Evolutionary conservation across 164 flowering plant species (phyloP), one percentile per base, ranked within the genome.

Genomic region (Vitis rotundifolia): DNA sequence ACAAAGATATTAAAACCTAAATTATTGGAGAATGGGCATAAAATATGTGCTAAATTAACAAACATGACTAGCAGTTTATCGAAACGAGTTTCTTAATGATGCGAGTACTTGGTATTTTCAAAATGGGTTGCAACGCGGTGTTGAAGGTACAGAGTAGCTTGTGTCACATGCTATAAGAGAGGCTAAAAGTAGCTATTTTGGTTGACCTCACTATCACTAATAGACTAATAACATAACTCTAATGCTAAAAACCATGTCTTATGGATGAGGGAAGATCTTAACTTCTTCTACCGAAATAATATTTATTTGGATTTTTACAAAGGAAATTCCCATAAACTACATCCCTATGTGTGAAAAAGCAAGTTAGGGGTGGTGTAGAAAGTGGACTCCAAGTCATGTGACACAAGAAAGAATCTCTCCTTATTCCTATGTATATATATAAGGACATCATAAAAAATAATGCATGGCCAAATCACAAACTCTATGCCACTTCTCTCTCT

Each of bases 341-440:
- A 22, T 52, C 11, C 26, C 60, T 68, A 63, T 14, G 78, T 82
- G 81, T 78, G 85, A 22, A 74, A 78, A 82, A 77, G 85, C 74
- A 75, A 50, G 77, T 61, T 70, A 73, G 68, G 68, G 73, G 74
- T 15, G 65, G 71, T 76, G 82, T 78, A 71, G 64, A 82, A 83
- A 81, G 81, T 78, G 81, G 81, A 81, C 75, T 79, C 70, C 73
- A 67, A 68, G 68, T 76, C 82, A 78, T 75, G 75, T 78, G 72
- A 67, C 76, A 72, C 74, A 73, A 74, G 11, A 79, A 68, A 78
- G 74, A 60, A 70, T 73, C 76, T 70, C 70, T 54, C 49, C 62
- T 55, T 72, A 48, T 76, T 59, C 44, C 67, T 66, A 78, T 66
- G 72, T 22, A 22, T 81, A 73, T 84, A 82, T 75, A 80, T n/a